Base-by-base conservation (phyloP, 176 grass and related monocot species). In the Musa troglodytarum region DNA sequence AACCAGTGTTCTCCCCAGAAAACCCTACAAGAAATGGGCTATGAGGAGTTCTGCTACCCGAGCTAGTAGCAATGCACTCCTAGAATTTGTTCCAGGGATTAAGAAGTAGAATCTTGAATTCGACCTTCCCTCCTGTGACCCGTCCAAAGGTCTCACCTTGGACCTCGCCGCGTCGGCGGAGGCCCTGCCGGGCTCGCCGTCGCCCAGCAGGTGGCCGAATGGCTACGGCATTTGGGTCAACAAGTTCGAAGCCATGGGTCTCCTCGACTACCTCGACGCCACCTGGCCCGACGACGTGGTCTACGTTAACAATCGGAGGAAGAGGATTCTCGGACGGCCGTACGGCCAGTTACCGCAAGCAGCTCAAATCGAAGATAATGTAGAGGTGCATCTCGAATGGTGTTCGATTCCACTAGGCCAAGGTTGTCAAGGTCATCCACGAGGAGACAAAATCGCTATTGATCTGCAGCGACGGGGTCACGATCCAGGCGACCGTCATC, bases 151-250 rank as follows among this genome's bases (percentile, higher is more conserved):
- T 77, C 53, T 76, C 12, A 83, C 88, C 61, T 26, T 97, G 61
- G 90, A 93, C 90, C 83, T 97, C 25, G 93, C 84, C 8, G 86
- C 12, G 90, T 97, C 3, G 90, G 93, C 10, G 88, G 93, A 53
- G 93, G 93, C 2, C 93, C 93, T 1, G 90, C 90, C 9, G 90
- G 90, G 12, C 83, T 97, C 20, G 93, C 90, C 3, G 94, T 97
- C 1, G 94, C 94, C 52, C 94, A 97, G 86, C 89, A 89, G 93
- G 90, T 17, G 82, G 86, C 94, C 94, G 64, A 97, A 97, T 76
- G 93, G 93, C 65, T 97, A 93, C 77, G 90, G 90, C 64, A 88
- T 93, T 54, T 97, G 90, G 94, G 94, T 97, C 1, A 88, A 93
- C 63, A 88, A 97, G 81, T 93, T 97, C 58, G 94, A 97, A 51